Base-by-base conservation (phyloP, 768 basidiomycete genomes). In the Rhodosporidiobolus odoratus region DNA sequence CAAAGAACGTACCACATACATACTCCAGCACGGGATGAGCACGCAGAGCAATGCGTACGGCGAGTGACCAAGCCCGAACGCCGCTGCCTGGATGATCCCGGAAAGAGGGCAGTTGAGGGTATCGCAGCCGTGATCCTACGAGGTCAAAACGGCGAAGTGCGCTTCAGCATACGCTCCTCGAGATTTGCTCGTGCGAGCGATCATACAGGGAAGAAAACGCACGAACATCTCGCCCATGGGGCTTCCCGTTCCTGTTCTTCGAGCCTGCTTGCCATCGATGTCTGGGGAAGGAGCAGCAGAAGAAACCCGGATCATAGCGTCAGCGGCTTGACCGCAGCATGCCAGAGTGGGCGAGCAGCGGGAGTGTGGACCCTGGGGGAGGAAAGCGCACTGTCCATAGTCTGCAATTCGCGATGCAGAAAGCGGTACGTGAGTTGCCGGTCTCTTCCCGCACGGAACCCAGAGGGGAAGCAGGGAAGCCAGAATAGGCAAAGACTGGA, bases 261-360 rank as follows among this genome's bases (percentile, higher is more conserved):
- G 48, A 4, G 71, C 71, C 40, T 73, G 71, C 45, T 73, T 73
- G 47, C 71, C 71, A 58, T 73, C 71, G 41, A 73, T 69, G 45
- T 64, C 70, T 69, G 54, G 30, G 4, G 19, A 19, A 34, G 15
- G 50, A 30, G 48, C 4, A 62, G 3, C 10, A 15, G 8, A 7
- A 62, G n/a, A n/a, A n/a, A n/a, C n/a, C n/a, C n/a, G n/a, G n/a
- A n/a, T n/a, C n/a, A n/a, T n/a, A n/a, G n/a, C n/a, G n/a, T n/a
- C n/a, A n/a, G n/a, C n/a, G n/a, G n/a, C n/a, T n/a, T n/a, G n/a
- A n/a, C n/a, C n/a, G n/a, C n/a, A n/a, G n/a, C n/a, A n/a, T n/a
- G n/a, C n/a, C n/a, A n/a, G n/a, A n/a, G n/a, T n/a, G n/a, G n/a
- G n/a, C n/a, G n/a, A n/a, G n/a, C n/a, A n/a, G n/a, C n/a, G n/a